A percentile compares a stretch with the other conserved stretches of the same genome.
Conservation (phyloP, 768 basidiomycete genomes). For the Stropharia rugosoannulata region DNA sequence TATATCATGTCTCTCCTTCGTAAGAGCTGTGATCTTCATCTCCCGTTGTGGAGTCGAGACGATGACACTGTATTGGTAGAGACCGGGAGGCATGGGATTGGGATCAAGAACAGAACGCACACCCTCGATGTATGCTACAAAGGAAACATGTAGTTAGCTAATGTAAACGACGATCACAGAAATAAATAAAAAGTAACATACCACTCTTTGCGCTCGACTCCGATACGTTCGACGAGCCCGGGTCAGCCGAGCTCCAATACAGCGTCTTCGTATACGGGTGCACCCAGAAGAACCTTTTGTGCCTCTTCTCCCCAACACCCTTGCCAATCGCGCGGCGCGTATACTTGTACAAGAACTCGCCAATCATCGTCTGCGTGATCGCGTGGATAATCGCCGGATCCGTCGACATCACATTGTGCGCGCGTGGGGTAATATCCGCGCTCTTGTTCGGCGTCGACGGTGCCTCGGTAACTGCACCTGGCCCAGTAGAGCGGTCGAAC, state of each 20-base stretch:
- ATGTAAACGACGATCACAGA: constrained; percentile 1
- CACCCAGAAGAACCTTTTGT: constrained; percentile 99
- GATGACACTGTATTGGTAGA: constrained; percentile 90
- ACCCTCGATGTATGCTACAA: constrained; percentile 86
- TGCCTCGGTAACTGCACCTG: constrained; percentile 28
- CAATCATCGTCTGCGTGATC: constrained; percentile 99
- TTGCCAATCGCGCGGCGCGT: constrained; percentile 87
- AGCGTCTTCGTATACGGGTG: constrained; percentile 98
- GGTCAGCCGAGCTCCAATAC: constrained; percentile 96
- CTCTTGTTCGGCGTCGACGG: constrained; percentile 49
- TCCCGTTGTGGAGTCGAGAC: constrained; percentile 92
- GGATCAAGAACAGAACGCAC: constrained; percentile 92
- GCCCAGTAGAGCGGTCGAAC: constrained; percentile 25
- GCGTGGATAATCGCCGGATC: constrained; percentile 93
- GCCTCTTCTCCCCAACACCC: constrained; percentile 85
- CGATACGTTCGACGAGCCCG: constrained; percentile 81
- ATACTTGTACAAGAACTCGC: constrained; percentile 98
- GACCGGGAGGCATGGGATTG: constrained; percentile 93
- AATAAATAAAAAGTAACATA: constrained; percentile 42
- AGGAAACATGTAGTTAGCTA: constrained; percentile 13
- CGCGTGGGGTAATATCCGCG: constrained; percentile 41
- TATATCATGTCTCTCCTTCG: constrained; percentile 94
- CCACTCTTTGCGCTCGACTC: constrained; percentile 97
- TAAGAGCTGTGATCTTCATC: constrained; percentile 98
- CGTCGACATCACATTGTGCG: constrained; percentile 52